Evolutionary conservation across 345 rosid species (phyloP), one percentile per base, ranked within the genome.

Genomic region (Arabidopsis thaliana): DNA sequence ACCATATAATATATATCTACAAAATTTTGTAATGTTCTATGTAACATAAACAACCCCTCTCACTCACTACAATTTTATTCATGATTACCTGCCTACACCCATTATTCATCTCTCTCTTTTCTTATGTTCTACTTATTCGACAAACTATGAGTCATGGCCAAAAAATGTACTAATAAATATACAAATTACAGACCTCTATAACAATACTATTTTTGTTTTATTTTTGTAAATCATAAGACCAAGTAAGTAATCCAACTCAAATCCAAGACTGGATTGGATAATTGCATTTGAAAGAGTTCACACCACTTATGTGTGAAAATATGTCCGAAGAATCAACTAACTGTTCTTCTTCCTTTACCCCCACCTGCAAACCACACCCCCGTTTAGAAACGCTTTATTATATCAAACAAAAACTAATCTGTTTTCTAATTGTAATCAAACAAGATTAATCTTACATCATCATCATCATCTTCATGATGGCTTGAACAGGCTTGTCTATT

Each of bases 241-340:
- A 24, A 56, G 59, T 25, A 36, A 55, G 28, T 65, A 73, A 24
- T 40, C 53, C 53, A 61, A 72, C 14, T 84, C 49, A 91, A 79
- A 90, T 86, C 96, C 96, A 94, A 62, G 97, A 91, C 40, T 87
- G 96, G 80, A 87, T 88, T 3, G 93, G 85, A 64, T 86, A 91
- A 33, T 53, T 78, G 96, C 85, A 90, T 67, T 88, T 87, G 87
- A 94, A 94, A 76, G 97, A 88, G 69, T 91, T 91, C 44, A 91
- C 89, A 25, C 95, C 97, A 69, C 91, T 94, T 50, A 90, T 86
- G 51, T 89, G 96, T 68, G 97, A 87, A 81, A 88, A 87, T 25
- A 94, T 88, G 65, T 94, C 96, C 0, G 96, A 83, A n/a, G 97
- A 89, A 80, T 91, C 89, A 44, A 87, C 87, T 87, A 89, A 79